Evolutionary conservation across 164 flowering plant species (phyloP).

Genomic region (Berberis vulgaris): DNA sequence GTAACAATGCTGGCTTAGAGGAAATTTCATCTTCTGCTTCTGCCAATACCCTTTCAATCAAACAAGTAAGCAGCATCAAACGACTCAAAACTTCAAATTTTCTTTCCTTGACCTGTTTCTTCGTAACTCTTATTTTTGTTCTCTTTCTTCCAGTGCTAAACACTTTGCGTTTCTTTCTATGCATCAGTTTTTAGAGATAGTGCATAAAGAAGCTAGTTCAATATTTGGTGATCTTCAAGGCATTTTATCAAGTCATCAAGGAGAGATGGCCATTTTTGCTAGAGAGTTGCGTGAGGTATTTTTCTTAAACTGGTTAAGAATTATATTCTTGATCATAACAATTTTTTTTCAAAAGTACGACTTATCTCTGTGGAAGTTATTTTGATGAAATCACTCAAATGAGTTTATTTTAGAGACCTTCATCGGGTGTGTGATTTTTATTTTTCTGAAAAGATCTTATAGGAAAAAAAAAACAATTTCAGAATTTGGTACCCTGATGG

Average conservation of each 20-base stretch:
- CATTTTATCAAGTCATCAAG: slow-evolving; percentile 58
- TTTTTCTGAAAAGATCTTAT: too few species aligned
- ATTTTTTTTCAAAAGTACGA: too few species aligned
- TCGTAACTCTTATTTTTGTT: not conserved
- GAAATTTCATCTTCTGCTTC: slow-evolving; percentile 54
- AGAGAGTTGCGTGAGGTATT: slow-evolving; percentile 81
- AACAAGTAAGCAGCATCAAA: slow-evolving; percentile 38
- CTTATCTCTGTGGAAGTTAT: too few species aligned
- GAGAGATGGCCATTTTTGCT: slow-evolving; percentile 74
- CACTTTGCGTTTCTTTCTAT: not conserved
- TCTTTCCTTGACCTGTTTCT: not conserved
- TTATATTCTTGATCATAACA: not conserved
- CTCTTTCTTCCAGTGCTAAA: not conserved
- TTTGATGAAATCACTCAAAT: too few species aligned
- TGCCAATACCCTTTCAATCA: slow-evolving; percentile 39
- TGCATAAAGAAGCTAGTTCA: slow-evolving; percentile 39
- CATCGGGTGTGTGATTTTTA: too few species aligned
- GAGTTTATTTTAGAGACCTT: too few species aligned
- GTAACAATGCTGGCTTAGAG: slow-evolving; percentile 61
- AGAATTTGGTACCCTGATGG: too few species aligned
- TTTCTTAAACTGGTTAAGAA: not conserved
- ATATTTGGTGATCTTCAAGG: slow-evolving; percentile 69
- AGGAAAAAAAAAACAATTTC: too few species aligned
- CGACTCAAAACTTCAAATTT: not conserved
- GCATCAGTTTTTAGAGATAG: slow-evolving; percentile 48